phyloP scores from a whole-genome alignment of 208 protist species.

The Acanthamoeba triangularis region DNA sequence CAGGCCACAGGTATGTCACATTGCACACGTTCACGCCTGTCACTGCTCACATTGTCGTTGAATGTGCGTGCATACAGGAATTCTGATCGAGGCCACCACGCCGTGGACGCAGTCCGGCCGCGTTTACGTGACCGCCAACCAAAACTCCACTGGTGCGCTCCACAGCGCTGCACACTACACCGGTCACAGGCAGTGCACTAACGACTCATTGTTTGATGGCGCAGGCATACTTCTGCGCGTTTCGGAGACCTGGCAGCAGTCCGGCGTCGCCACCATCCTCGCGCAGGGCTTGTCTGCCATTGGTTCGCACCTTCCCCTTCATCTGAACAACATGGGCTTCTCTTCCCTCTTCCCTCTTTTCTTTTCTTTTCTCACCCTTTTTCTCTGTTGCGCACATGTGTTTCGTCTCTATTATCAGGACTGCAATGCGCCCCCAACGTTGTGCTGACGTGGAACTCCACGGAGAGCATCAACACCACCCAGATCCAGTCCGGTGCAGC shows the following conservation, averaged over 20 bases:
- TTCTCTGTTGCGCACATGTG: background rate
- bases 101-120: too few relatives aligned
- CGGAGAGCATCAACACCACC: background rate
- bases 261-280: background rate
- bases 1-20: too few relatives aligned
- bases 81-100: too few relatives aligned
- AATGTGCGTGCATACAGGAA: too few relatives aligned
- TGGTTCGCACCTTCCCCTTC: background rate
- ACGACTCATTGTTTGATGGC: too few relatives aligned
- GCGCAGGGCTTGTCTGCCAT: background rate
- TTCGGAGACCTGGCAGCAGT: background rate
- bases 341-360: too few relatives aligned
- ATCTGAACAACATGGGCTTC: too few relatives aligned
- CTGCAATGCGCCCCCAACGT: background rate
- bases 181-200: too few relatives aligned
- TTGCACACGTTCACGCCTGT: too few relatives aligned
- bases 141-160: background rate
- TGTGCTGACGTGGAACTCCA: background rate
- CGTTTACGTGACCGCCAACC: too few relatives aligned
- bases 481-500: background rate
- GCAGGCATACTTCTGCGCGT: background rate
- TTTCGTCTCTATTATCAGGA: background rate
- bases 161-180: too few relatives aligned
- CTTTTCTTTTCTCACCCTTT: background rate
- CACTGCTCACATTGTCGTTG: too few relatives aligned